A percentile compares a stretch with the other conserved stretches of the same genome.
Conservation (phyloP, 2,329 filamentous ascomycete genomes). For the Aureobasidium lini region DNA sequence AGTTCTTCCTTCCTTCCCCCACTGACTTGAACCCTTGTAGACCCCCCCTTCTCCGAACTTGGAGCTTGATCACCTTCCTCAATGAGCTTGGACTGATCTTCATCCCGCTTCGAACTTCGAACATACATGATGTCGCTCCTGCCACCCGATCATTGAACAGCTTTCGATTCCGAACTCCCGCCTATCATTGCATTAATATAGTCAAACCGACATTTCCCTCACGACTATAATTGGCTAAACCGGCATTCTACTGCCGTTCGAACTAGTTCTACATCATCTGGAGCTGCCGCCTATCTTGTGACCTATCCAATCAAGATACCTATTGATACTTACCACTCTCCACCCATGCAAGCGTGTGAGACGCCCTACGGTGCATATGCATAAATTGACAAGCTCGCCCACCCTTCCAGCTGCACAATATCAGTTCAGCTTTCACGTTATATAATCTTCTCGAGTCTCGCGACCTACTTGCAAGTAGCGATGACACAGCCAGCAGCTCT, state of each 20-base stretch:
- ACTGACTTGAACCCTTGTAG: not conserved
- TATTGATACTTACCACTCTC: not conserved
- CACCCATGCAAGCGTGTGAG: not conserved
- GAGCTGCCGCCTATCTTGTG: not conserved
- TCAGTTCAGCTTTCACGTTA: not conserved
- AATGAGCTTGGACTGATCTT: not conserved
- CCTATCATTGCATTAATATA: not conserved
- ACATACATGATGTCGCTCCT: not conserved
- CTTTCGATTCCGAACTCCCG: not conserved
- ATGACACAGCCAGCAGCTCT: conserved; percentile 9
- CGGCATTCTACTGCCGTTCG: not conserved
- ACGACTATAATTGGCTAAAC: not conserved
- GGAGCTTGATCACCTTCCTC: not conserved
- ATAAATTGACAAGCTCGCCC: not conserved
- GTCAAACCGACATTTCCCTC: not conserved
- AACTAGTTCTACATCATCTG: not conserved
- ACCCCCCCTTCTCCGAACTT: not conserved
- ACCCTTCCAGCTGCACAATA: not conserved
- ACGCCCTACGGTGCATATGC: not conserved
- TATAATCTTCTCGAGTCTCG: not conserved
- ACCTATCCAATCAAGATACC: not conserved
- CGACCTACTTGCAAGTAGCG: not conserved
- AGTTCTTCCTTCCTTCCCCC: not conserved
- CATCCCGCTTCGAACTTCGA: not conserved
- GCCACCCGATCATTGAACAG: not conserved